A percentile compares a stretch with the other conserved stretches of the same genome.
phyloP scores from a whole-genome alignment of 2,329 filamentous ascomycete species.

The Bipolaris victoriae region DNA sequence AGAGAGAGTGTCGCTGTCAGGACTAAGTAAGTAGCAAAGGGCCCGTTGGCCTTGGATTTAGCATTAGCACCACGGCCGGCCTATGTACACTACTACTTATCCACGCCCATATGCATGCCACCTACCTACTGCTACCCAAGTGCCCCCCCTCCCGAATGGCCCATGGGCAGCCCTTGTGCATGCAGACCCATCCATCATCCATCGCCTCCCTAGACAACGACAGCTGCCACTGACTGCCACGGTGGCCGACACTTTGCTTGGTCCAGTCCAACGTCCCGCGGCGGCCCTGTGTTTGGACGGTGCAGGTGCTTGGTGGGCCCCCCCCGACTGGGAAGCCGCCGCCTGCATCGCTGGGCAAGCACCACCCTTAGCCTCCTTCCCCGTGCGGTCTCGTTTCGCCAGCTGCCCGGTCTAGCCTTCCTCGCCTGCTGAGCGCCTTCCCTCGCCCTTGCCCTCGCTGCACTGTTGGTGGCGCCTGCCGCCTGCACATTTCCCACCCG shows the following conservation, averaged over 20 bases:
- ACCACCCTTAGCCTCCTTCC: constrained; percentile 22
- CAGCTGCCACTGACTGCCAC: background rate
- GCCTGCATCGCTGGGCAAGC: constrained; percentile 12
- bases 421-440: background rate
- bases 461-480: constrained; percentile 21
- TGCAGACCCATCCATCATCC: background rate
- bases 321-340: constrained; percentile 16
- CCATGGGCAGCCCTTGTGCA: background rate
- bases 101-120: background rate
- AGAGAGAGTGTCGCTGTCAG: too few species aligned
- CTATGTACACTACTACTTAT: background rate
- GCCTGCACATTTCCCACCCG: constrained; percentile 12
- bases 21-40: too few species aligned
- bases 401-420: constrained; percentile 19
- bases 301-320: constrained; percentile 1
- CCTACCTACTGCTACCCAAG: background rate
- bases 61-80: background rate
- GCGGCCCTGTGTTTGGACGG: constrained; percentile 5
- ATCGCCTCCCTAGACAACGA: background rate
- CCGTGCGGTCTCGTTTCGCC: constrained; percentile 23
- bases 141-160: background rate
- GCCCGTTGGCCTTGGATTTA: background rate
- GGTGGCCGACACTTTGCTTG: background rate
- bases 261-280: constrained; percentile 2
- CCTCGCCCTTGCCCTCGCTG: constrained; percentile 7